Percentiles rank a stretch among this genome's conserved stretches.
Evolutionary conservation across 495 filamentous ascomycete species (phyloP).

Genomic region (Penicillium parvum): DNA sequence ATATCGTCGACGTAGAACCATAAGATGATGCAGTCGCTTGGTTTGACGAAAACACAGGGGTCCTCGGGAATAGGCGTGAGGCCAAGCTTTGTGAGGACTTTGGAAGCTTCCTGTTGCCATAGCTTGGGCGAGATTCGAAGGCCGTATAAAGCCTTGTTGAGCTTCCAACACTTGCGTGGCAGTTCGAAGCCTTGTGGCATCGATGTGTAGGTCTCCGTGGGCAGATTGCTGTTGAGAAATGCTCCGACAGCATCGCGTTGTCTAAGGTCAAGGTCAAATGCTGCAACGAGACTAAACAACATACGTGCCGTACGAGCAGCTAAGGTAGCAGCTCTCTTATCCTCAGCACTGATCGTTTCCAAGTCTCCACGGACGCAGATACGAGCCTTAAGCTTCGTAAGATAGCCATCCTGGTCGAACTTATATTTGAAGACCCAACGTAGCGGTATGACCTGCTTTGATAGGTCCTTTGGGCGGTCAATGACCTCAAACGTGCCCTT

Average conservation of each 20-base stretch:
- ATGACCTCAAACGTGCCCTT: not conserved
- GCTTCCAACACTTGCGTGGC: not conserved
- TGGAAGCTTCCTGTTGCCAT: too few species aligned
- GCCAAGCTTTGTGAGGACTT: slow-evolving; percentile 14
- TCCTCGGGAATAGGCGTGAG: slow-evolving; percentile 13
- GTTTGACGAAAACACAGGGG: slow-evolving; percentile 19
- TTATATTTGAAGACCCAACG: slow-evolving; percentile 31
- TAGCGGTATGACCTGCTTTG: slow-evolving; percentile 20
- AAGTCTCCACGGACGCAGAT: slow-evolving; percentile 26
- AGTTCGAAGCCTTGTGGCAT: slow-evolving; percentile 3
- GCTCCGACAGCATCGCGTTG: slow-evolving; percentile 6
- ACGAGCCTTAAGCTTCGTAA: slow-evolving; percentile 27
- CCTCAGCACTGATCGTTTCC: slow-evolving; percentile 4
- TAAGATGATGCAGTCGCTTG: slow-evolving; percentile 12
- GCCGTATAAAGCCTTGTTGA: slow-evolving; percentile 20
- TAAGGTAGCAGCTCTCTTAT: slow-evolving; percentile 17
- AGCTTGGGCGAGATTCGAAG: too few species aligned
- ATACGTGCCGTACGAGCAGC: slow-evolving; percentile 15
- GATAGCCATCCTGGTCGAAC: slow-evolving; percentile 16
- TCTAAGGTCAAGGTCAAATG: slow-evolving; percentile 4
- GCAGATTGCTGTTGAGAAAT: slow-evolving; percentile 10
- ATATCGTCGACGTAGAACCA: slow-evolving; percentile 18
- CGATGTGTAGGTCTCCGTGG: not conserved
- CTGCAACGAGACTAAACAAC: not conserved
- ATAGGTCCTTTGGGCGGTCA: slow-evolving; percentile 18